Percentiles rank a stretch among this genome's conserved stretches.
Conservation (phyloP, 306 rosid species). For the Cucurbita pepo region DNA sequence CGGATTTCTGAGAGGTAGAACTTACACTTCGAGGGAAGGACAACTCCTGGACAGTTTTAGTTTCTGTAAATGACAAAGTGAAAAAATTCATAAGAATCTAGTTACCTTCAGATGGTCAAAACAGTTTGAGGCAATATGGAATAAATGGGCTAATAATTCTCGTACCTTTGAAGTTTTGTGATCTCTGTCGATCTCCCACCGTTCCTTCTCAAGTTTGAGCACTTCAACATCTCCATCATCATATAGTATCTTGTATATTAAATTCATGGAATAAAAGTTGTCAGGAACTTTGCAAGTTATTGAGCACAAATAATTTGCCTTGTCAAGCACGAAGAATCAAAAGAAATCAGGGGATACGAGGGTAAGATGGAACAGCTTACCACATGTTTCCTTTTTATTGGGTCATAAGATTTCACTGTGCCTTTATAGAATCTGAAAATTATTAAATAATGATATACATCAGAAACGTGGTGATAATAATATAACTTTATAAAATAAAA, state of each 20-base stretch:
- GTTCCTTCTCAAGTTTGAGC: slow-evolving; percentile 39
- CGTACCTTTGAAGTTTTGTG: slow-evolving; percentile 37
- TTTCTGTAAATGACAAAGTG: slow-evolving; percentile 47
- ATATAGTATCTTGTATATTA: slow-evolving; percentile 46
- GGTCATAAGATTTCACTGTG: slow-evolving; percentile 70
- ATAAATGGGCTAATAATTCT: slow-evolving; percentile 1
- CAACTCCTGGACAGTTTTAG: slow-evolving; percentile 29
- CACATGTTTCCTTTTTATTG: slow-evolving; percentile 75
- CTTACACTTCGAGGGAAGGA: slow-evolving; percentile 47
- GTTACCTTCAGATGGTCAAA: slow-evolving; percentile 13
- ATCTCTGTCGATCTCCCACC: slow-evolving; percentile 43
- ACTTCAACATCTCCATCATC: slow-evolving; percentile 57
- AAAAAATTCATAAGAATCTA: slow-evolving; percentile 16
- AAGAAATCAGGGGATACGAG: slow-evolving; percentile 3
- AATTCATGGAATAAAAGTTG: slow-evolving; percentile 5
- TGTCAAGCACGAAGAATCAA: neutral
- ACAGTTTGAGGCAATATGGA: slow-evolving; percentile 7
- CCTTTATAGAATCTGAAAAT: slow-evolving; percentile 74
- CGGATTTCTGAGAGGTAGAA: slow-evolving; percentile 10
- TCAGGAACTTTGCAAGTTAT: neutral
- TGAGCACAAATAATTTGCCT: neutral
- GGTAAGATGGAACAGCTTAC: slow-evolving; percentile 36
- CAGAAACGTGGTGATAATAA: neutral
- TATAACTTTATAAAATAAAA: neutral
- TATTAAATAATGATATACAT: slow-evolving; percentile 9